Evolutionary conservation across 495 filamentous ascomycete species (phyloP), one percentile per base, ranked within the genome.

Genomic region (Rostrohypoxylon terebratum): DNA sequence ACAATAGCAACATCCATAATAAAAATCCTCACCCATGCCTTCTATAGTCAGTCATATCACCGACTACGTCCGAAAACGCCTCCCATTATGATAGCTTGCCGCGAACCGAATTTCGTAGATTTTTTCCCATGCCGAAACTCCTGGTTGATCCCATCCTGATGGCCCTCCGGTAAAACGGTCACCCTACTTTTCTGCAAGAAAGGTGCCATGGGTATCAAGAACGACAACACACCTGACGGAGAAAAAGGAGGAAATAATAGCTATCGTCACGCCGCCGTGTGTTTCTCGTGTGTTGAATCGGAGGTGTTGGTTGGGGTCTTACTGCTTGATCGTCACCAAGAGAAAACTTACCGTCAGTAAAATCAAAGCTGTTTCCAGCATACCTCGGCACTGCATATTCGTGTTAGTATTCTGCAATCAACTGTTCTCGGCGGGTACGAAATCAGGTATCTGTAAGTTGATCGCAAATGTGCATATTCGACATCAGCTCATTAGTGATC

Each of bases 361-460:
- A 53, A 58, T 51, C 51, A 65, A 34, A 61, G 38, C 48, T 28
- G 18, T 53, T 47, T 60, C 34, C 61, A 45, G 60, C 47, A 63
- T 21, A 59, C 38, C 31, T 71, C 42, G 47, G 44, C 67, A 47
- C 76, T 78, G 60, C n/a, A n/a, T 36, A 51, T 53, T 42, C 63
- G 66, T 78, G 66, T 78, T 75, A 78, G 76, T 74, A 50, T 63
- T 61, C 47, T 57, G 54, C 54, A 65, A 59, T 47, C 63, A 42
- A 42, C 25, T 33, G 11, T 42, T 45, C 36, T 59, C 63, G 36
- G 20, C 40, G 38, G 40, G 55, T 25, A 34, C 25, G 42, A 57
- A 48, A 47, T 31, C 48, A 51, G 51, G 25, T 33, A 69, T 66
- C 71, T 69, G 71, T 45, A 13, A 40, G 63, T 61, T 59, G 66